Evolutionary conservation across 2,329 filamentous ascomycete genomes (phyloP).

Genomic region (Helicocarpus griseus): DNA sequence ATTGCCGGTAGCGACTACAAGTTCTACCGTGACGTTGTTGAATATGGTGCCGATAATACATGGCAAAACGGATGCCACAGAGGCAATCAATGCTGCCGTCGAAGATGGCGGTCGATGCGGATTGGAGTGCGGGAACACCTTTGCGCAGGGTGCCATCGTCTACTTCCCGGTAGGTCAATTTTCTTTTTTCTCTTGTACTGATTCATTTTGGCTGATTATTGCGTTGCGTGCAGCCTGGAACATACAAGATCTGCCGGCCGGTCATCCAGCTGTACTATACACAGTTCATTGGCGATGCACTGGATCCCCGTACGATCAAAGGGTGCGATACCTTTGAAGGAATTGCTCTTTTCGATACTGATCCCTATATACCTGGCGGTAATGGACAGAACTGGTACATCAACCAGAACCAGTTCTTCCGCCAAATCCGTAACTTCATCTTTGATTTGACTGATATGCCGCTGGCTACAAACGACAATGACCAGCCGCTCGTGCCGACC

Average conservation of each 20-base stretch:
- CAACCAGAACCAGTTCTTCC: slow-evolving; percentile 65
- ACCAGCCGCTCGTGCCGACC: slow-evolving; percentile 6
- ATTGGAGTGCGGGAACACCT: slow-evolving; percentile 69
- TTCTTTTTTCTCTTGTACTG: not conserved
- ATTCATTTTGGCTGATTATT: not conserved
- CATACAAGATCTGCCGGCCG: slow-evolving; percentile 67
- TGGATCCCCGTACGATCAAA: slow-evolving; percentile 1
- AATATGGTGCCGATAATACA: slow-evolving; percentile 5
- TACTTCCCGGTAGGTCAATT: slow-evolving; percentile 59
- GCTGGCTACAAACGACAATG: slow-evolving; percentile 25
- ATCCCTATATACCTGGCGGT: slow-evolving; percentile 55
- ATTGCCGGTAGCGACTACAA: not conserved
- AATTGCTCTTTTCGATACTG: slow-evolving; percentile 57
- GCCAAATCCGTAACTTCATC: slow-evolving; percentile 64
- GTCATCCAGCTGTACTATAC: slow-evolving; percentile 83
- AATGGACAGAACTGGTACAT: slow-evolving; percentile 56
- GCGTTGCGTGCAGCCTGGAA: slow-evolving; percentile 45
- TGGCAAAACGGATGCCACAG: slow-evolving; percentile 71
- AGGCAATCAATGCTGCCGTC: slow-evolving; percentile 76
- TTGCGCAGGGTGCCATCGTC: slow-evolving; percentile 73
- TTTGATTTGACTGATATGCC: slow-evolving; percentile 57
- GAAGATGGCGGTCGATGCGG: slow-evolving; percentile 70
- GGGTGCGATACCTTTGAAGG: slow-evolving; percentile 4
- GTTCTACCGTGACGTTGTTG: slow-evolving; percentile 2
- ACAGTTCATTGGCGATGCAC: slow-evolving; percentile 74